Conservation (phyloP, 129 eudicot species). For the Chrysanthemum lavandulifolium region DNA sequence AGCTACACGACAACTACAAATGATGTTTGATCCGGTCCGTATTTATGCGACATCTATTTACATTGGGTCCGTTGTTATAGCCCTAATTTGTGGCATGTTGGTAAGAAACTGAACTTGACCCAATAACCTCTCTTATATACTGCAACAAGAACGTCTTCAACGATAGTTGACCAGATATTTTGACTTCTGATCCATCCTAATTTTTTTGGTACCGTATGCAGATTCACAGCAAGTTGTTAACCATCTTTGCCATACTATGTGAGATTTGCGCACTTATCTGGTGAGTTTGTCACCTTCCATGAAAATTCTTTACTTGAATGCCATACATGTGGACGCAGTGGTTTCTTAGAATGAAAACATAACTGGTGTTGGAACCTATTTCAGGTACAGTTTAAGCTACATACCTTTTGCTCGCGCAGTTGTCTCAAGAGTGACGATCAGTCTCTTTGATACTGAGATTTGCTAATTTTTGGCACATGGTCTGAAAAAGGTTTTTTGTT, state of each 20-base stretch:
- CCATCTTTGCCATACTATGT: conserved; percentile 73
- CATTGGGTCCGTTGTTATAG: conserved; percentile 67
- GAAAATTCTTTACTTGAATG: conserved; percentile 3
- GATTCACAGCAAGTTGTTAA: conserved; percentile 85
- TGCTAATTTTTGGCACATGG: conserved; percentile 18
- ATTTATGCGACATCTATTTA: conserved; percentile 73
- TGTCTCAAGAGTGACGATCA: conserved; percentile 70
- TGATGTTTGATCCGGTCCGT: conserved; percentile 96
- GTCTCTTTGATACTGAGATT: conserved; percentile 84
- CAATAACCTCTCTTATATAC: background rate
- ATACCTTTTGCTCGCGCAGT: conserved; percentile 83
- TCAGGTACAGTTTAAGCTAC: conserved; percentile 97
- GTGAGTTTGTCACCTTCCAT: conserved; percentile 40
- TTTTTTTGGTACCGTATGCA: conserved; percentile 31
- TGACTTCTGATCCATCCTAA: conserved; percentile 9
- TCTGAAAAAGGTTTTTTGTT: conserved; percentile 1
- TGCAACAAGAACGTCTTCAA: background rate
- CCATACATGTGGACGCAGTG: background rate
- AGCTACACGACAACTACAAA: conserved; percentile 63
- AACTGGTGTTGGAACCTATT: conserved; percentile 23
- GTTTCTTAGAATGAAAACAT: conserved; percentile 8
- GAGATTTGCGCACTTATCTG: conserved; percentile 92
- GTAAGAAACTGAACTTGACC: conserved; percentile 44
- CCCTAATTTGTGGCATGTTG: conserved; percentile 85
- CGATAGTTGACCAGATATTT: conserved; percentile 11